phyloP scores from a whole-genome alignment of 176 grass and related monocot genomes.

The Rhynchospora pubera region DNA sequence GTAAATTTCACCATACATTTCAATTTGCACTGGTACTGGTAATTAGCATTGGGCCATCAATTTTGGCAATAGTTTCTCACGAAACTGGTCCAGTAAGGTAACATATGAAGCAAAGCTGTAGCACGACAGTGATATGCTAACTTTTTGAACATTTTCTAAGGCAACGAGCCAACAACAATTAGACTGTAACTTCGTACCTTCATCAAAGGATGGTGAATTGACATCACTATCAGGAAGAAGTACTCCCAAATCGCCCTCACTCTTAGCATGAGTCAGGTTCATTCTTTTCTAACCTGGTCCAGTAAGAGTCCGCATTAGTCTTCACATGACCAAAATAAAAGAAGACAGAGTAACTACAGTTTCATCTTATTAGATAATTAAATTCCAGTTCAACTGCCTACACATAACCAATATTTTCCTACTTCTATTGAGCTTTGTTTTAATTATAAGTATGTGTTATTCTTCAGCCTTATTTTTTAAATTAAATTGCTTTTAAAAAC shows the following conservation, averaged over 20 bases:
- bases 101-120: neutral
- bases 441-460: neutral
- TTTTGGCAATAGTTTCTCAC: neutral
- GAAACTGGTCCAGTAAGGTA: neutral
- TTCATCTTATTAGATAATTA: neutral
- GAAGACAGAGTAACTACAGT: neutral
- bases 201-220: conserved; percentile 23
- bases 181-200: conserved; percentile 6
- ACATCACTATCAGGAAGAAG: conserved; percentile 16
- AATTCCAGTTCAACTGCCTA: neutral
- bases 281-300: neutral
- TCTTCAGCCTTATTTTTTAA: neutral
- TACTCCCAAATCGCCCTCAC: conserved; percentile 22
- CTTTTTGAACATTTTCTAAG: neutral
- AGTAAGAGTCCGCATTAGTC: neutral
- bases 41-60: neutral
- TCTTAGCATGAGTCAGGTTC: conserved; percentile 13
- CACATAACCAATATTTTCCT: neutral
- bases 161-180: neutral
- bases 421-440: neutral
- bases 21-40: neutral
- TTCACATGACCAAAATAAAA: neutral
- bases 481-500: neutral
- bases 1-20: neutral
- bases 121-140: neutral